phyloP scores from a whole-genome alignment of 148 eudicot species.

The Beta vulgaris region DNA sequence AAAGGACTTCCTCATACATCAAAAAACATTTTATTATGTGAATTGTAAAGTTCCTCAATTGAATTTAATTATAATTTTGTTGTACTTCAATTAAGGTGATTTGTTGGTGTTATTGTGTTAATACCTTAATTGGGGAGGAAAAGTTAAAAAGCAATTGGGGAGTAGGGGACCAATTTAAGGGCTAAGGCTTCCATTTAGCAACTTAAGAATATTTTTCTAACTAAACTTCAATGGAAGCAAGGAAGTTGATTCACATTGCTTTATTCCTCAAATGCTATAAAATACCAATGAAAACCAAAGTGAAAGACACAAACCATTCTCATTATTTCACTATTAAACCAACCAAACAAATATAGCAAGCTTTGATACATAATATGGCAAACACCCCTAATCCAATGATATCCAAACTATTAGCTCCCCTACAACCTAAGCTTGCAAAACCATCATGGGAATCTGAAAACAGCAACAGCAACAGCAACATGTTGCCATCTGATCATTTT shows the following conservation, averaged over 20 bases:
- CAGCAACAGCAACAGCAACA: background rate
- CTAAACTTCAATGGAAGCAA: conserved; percentile 17
- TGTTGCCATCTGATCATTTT: background rate
- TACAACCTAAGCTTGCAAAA: background rate
- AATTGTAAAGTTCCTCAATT: too few relatives aligned
- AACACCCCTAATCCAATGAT: background rate
- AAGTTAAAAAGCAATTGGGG: conserved; percentile 1
- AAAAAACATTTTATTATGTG: too few relatives aligned
- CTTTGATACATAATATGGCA: background rate
- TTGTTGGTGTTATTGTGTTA: background rate
- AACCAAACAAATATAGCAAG: background rate
- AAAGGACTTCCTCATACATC: too few relatives aligned
- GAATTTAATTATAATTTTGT: too few relatives aligned
- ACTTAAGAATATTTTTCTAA: too few relatives aligned
- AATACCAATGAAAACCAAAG: background rate
- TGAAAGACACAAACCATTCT: background rate
- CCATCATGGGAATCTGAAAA: background rate
- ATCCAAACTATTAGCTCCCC: background rate
- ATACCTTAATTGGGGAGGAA: background rate
- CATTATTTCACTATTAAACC: background rate
- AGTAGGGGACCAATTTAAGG: background rate
- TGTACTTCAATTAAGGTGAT: background rate
- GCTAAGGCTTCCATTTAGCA: conserved; percentile 1
- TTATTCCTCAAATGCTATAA: conserved; percentile 13
- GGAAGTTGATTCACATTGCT: conserved; percentile 22